phyloP scores from a whole-genome alignment of 2,329 filamentous ascomycete genomes.

The Elsinoe necatrix region DNA sequence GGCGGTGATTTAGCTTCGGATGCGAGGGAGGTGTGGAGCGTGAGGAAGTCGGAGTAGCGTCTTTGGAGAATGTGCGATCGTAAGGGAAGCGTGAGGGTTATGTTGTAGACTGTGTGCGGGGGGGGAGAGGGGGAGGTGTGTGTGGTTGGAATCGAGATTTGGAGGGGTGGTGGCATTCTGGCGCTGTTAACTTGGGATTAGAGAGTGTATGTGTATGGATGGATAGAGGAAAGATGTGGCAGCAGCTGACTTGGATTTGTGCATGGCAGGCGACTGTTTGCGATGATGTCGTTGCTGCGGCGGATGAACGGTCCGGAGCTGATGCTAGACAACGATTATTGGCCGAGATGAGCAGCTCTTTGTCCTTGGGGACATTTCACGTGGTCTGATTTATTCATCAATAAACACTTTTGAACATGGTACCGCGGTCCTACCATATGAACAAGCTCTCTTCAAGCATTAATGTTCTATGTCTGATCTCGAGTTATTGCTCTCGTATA shows the following conservation, averaged over 20 bases:
- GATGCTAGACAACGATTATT: neutral
- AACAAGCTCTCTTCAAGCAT: too few species aligned
- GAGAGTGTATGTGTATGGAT: neutral
- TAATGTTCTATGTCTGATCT: too few species aligned
- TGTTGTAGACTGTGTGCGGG: slow-evolving; percentile 69
- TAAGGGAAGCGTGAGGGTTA: slow-evolving; percentile 66
- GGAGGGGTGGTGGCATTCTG: slow-evolving; percentile 37
- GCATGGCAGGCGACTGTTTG: neutral
- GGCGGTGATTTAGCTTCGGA: slow-evolving; percentile 54
- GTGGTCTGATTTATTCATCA: neutral
- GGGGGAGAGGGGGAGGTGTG: slow-evolving; percentile 50
- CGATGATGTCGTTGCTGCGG: slow-evolving; percentile 13
- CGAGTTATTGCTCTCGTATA: too few species aligned
- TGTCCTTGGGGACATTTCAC: neutral
- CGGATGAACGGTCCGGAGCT: neutral
- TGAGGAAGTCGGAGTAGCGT: slow-evolving; percentile 71
- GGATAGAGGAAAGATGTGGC: neutral
- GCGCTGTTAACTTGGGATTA: neutral
- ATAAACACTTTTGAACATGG: neutral
- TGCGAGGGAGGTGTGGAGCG: slow-evolving; percentile 56
- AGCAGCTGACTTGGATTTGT: neutral
- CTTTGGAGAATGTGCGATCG: slow-evolving; percentile 69
- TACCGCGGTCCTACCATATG: too few species aligned
- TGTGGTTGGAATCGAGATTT: slow-evolving; percentile 41
- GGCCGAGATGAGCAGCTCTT: neutral